These are phyloP conservation scores for Alternaria angustiovoidea DNA, from an alignment of 2,329 filamentous ascomycete genomes.

Conservation along the genomic window DNA sequence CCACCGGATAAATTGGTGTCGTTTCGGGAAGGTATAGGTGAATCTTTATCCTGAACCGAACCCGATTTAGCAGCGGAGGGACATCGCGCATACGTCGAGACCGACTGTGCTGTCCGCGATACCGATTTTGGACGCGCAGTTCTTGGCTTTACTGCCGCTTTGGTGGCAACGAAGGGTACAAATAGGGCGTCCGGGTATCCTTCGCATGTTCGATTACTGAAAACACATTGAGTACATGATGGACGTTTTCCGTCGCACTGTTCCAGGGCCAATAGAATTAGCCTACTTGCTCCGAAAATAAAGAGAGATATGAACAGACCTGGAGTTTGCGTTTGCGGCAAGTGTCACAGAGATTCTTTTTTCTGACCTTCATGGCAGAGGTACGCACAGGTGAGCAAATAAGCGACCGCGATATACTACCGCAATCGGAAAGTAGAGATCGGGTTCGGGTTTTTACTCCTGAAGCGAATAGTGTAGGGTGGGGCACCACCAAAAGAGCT, in stretches of 20 bases:
- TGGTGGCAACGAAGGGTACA: background rate
- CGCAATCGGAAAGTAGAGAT: background rate
- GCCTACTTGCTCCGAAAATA: background rate
- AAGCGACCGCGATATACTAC: background rate
- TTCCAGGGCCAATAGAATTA: background rate
- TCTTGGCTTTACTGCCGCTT: conserved; percentile 1
- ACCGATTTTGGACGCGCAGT: background rate
- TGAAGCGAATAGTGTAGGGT: background rate
- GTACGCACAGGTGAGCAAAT: background rate
- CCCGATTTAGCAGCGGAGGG: background rate
- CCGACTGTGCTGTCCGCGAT: background rate
- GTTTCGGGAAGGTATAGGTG: background rate
- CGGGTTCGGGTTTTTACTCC: background rate
- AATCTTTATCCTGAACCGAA: background rate
- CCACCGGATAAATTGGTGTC: background rate
- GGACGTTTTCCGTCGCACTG: conserved; percentile 1
- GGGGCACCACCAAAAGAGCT: background rate
- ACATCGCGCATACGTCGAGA: background rate
- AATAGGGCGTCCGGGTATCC: background rate
- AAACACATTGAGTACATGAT: background rate
- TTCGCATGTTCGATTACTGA: background rate
- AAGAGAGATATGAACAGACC: background rate
- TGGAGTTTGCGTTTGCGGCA: background rate
- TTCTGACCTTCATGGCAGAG: conserved; percentile 1
- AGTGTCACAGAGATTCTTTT: conserved; percentile 2